Evolutionary conservation across 2,329 filamentous ascomycete species (phyloP).

Genomic region (Pseudocercospora pini-densiflorae): DNA sequence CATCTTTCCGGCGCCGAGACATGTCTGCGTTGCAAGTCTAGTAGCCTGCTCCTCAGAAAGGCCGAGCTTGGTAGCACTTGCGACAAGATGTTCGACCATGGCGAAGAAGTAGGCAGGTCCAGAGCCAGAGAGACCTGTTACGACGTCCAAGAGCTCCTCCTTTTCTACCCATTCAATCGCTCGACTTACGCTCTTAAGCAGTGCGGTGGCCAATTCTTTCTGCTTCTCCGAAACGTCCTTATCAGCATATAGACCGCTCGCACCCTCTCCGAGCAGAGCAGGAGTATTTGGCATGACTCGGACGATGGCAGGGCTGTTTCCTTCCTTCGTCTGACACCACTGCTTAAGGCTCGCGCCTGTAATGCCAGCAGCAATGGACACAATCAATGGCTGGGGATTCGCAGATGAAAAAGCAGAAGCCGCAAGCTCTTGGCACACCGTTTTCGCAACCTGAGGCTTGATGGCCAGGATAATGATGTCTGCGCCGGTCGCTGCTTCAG

Average conservation of each 20-base stretch:
- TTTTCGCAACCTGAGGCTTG: conserved; percentile 36
- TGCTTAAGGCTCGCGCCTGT: conserved; percentile 28
- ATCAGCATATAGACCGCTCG: conserved; percentile 33
- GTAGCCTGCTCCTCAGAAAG: conserved; percentile 34
- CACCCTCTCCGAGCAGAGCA: conserved; percentile 34
- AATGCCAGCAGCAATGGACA: conserved; percentile 35
- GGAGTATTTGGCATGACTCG: conserved; percentile 37
- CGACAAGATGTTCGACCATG: conserved; percentile 36
- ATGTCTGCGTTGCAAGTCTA: conserved; percentile 34
- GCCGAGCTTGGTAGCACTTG: conserved; percentile 32
- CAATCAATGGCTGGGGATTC: conserved; percentile 27
- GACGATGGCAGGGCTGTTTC: conserved; percentile 30
- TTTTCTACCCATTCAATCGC: conserved; percentile 34
- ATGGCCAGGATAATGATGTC: conserved; percentile 35
- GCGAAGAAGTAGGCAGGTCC: conserved; percentile 36
- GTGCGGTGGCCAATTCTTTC: conserved; percentile 28
- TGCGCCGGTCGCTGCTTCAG: conserved; percentile 31
- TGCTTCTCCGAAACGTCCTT: conserved; percentile 30
- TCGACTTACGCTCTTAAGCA: conserved; percentile 33
- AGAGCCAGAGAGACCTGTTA: conserved; percentile 34
- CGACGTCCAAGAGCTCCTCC: conserved; percentile 35
- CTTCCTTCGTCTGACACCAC: conserved; percentile 30
- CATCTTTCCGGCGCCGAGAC: conserved; percentile 37
- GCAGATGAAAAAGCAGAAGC: conserved; percentile 24
- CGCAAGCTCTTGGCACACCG: conserved; percentile 34